Evolutionary conservation across 108 stramenopile species (phyloP).

Genomic region (Stephanodiscus minutulus): DNA sequence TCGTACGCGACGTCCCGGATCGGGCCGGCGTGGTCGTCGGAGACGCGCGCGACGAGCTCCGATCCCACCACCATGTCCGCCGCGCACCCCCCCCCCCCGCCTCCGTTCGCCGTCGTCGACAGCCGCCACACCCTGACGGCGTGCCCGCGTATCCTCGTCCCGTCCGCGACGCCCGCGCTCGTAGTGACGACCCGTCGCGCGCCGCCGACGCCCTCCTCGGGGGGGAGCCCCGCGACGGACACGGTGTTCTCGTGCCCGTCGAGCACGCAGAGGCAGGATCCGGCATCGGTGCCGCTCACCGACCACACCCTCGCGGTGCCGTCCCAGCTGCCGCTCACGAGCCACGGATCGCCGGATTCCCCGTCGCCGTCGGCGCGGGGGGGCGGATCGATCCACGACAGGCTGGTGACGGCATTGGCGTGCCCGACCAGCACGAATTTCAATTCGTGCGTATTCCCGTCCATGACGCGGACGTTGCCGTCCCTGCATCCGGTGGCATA

Average conservation of each 20-base stretch:
- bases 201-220: constrained; percentile 1
- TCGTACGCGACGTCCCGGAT: constrained; percentile 78
- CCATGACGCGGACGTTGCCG: constrained; percentile 71
- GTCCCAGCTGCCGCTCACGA: constrained; percentile 87
- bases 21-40: constrained; percentile 84
- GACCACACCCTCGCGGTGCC: constrained; percentile 86
- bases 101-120: constrained; percentile 5
- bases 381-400: constrained; percentile 60
- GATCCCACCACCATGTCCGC: constrained; percentile 19
- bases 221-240: constrained; percentile 63
- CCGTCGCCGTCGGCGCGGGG: too few species aligned
- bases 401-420: constrained; percentile 79
- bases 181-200: constrained; percentile 62
- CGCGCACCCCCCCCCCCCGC: too few species aligned
- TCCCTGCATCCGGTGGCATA: constrained; percentile 86
- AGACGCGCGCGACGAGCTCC: constrained; percentile 45
- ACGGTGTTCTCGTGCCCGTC: constrained; percentile 84
- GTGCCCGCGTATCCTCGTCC: constrained; percentile 65
- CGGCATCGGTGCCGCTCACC: constrained; percentile 16
- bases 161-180: constrained; percentile 77
- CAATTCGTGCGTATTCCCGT: constrained; percentile 51
- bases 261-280: constrained; percentile 58
- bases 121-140: constrained; percentile 72
- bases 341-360: too few species aligned
- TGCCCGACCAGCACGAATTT: constrained; percentile 63